Percentiles rank a stretch among this genome's conserved stretches.
Conservation (phyloP, 2,329 filamentous ascomycete genomes). For the Colletotrichum melonis region DNA sequence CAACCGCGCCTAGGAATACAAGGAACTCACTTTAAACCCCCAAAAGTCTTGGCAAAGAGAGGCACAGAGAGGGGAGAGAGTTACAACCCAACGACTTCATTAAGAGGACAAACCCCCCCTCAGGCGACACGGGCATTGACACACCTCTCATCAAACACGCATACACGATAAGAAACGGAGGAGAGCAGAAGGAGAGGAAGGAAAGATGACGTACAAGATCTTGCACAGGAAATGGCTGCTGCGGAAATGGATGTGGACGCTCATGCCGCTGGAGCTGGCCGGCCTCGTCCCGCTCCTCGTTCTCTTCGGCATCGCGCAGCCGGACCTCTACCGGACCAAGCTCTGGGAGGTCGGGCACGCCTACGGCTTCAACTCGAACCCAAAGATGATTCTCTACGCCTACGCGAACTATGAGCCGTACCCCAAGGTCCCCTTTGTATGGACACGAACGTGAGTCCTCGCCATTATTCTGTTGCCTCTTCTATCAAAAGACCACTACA, state of each 20-base stretch:
- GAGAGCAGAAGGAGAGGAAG: not conserved
- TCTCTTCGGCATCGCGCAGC: constrained; percentile 77
- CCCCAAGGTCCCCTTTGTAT: constrained; percentile 74
- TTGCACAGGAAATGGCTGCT: constrained; percentile 70
- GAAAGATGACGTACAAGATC: constrained; percentile 61
- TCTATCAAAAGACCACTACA: not conserved
- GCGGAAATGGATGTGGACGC: constrained; percentile 68
- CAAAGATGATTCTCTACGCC: constrained; percentile 75
- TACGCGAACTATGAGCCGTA: constrained; percentile 77
- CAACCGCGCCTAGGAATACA: constrained; percentile 23
- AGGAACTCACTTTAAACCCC: not conserved
- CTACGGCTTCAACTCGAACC: constrained; percentile 80
- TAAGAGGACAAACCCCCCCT: not conserved
- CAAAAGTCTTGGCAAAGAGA: not conserved
- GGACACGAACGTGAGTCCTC: constrained; percentile 75
- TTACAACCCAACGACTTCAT: not conserved
- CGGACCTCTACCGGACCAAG: constrained; percentile 76
- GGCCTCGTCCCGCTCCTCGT: constrained; percentile 74
- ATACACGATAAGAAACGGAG: not conserved
- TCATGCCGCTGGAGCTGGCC: constrained; percentile 74
- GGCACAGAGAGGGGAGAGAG: not conserved
- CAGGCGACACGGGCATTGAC: not conserved
- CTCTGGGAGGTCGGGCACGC: constrained; percentile 80
- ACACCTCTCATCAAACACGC: too few species aligned
- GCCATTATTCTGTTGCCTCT: constrained; percentile 4